Percentiles rank a stretch among this genome's conserved stretches.
Conservation (phyloP, 2,329 filamentous ascomycete species). For the Shiraia sp. region DNA sequence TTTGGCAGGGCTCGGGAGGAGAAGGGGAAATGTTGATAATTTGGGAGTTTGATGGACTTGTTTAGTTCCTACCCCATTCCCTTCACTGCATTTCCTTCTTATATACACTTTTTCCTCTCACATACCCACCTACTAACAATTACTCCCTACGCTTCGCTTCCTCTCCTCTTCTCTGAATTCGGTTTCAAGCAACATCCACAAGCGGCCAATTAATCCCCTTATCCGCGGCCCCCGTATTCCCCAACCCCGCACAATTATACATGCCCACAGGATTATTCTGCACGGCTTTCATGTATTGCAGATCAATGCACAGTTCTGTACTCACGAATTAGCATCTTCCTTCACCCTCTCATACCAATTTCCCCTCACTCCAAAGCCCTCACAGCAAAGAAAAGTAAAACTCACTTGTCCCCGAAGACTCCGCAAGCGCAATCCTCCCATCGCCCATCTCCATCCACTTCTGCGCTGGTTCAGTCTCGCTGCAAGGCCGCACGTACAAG, state of each 20-base stretch:
- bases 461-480: slow-evolving; percentile 24
- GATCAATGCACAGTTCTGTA: slow-evolving; percentile 34
- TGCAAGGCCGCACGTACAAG: slow-evolving; percentile 31
- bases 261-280: slow-evolving; percentile 39
- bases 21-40: no score
- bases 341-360: background rate
- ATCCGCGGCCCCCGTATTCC: slow-evolving; percentile 34
- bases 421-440: slow-evolving; percentile 30
- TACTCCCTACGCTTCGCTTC: no score
- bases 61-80: no score
- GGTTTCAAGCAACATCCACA: slow-evolving; percentile 26
- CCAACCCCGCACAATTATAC: slow-evolving; percentile 35
- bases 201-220: slow-evolving; percentile 43
- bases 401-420: slow-evolving; percentile 23
- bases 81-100: no score
- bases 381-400: no score
- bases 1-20: no score
- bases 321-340: background rate
- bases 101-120: no score
- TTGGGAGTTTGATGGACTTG: no score
- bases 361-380: no score
- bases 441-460: slow-evolving; percentile 34
- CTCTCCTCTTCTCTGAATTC: no score
- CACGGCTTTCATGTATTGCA: slow-evolving; percentile 36
- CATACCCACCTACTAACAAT: no score